These are phyloP conservation scores for Candida dajiaensis DNA, from an alignment of 805 yeast species.

Conservation along the genomic window DNA sequence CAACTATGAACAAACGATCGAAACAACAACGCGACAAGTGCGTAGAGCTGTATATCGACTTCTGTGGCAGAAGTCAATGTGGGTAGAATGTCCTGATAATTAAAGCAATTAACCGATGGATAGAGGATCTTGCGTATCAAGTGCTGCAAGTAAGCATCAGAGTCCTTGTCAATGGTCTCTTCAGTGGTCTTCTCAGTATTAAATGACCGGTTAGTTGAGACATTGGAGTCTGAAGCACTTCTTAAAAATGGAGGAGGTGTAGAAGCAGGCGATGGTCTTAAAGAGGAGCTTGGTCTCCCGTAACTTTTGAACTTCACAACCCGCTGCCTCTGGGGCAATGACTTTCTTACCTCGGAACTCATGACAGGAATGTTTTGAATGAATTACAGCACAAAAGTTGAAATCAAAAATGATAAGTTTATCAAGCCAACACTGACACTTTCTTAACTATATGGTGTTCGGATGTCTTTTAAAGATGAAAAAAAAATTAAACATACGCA, in stretches of 20 bases:
- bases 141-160: conserved; percentile 17
- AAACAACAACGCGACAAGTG: conserved; percentile 39
- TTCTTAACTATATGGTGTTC: neutral
- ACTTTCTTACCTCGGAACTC: neutral
- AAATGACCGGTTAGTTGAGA: neutral
- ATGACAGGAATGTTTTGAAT: neutral
- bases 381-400: neutral
- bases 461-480: neutral
- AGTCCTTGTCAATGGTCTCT: neutral
- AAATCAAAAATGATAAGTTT: too few relatives aligned
- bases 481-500: neutral
- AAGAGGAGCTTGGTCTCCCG: neutral
- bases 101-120: conserved; percentile 16
- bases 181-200: neutral
- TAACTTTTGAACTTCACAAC: neutral
- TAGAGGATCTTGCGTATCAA: conserved; percentile 23
- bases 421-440: neutral
- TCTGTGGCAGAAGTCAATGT: conserved; percentile 32
- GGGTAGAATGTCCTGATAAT: conserved; percentile 27
- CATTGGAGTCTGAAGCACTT: neutral
- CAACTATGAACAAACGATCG: conserved; percentile 42
- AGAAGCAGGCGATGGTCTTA: neutral
- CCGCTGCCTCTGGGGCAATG: neutral
- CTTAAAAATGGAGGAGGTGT: neutral
- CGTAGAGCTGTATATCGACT: conserved; percentile 41